Percentiles rank a stretch among this genome's conserved stretches.
These are phyloP conservation scores for Trichophyton verrucosum DNA, from an alignment of 2,329 filamentous ascomycete genomes.

Conservation along the genomic window DNA sequence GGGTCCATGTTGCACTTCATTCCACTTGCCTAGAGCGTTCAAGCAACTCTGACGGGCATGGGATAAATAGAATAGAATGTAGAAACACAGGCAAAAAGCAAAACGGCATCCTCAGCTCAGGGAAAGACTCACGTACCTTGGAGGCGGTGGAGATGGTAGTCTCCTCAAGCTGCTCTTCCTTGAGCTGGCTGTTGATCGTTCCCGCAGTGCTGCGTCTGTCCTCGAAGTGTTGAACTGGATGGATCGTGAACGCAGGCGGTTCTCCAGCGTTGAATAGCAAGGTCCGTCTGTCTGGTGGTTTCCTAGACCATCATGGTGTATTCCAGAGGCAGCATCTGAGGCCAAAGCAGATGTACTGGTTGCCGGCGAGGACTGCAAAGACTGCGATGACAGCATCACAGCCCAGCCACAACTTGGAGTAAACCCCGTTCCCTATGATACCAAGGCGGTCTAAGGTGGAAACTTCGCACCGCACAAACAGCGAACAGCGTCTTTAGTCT, in stretches of 20 bases:
- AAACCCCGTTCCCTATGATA: not conserved
- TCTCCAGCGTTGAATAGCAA: slow-evolving; percentile 16
- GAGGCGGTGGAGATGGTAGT: slow-evolving; percentile 30
- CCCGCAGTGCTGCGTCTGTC: slow-evolving; percentile 19
- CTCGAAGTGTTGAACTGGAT: slow-evolving; percentile 28
- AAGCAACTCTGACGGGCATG: not conserved
- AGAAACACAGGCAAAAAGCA: not conserved
- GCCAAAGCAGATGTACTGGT: slow-evolving; percentile 12
- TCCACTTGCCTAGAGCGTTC: not conserved
- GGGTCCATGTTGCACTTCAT: not conserved
- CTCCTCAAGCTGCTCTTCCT: slow-evolving; percentile 18
- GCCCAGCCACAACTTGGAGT: not conserved
- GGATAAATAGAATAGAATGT: not conserved
- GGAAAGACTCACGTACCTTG: slow-evolving; percentile 23
- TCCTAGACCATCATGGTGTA: slow-evolving; percentile 6
- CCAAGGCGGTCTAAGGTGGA: not conserved
- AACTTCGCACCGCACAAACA: not conserved
- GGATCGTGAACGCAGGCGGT: slow-evolving; percentile 22
- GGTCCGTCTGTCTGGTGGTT: slow-evolving; percentile 9
- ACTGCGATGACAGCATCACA: slow-evolving; percentile 12
- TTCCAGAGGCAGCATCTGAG: slow-evolving; percentile 10
- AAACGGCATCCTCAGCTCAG: not conserved
- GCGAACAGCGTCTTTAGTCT: not conserved
- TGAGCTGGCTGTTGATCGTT: slow-evolving; percentile 20
- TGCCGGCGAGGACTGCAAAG: slow-evolving; percentile 12